phyloP scores from a whole-genome alignment of 768 basidiomycete genomes.

The Mycena amicta region DNA sequence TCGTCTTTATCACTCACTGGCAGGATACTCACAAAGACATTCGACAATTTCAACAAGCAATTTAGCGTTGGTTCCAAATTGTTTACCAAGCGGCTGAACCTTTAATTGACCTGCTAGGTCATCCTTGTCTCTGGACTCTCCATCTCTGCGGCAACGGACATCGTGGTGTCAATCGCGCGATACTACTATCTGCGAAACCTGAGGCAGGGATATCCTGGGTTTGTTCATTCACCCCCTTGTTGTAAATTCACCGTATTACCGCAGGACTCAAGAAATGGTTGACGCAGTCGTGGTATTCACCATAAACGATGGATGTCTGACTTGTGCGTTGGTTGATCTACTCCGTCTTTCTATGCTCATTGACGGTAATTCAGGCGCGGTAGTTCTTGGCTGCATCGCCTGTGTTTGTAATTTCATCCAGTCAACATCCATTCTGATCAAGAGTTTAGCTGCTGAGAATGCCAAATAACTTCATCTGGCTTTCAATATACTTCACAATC shows the following conservation, averaged over 20 bases:
- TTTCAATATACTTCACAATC: not conserved
- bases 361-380: not conserved
- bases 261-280: conserved; percentile 1
- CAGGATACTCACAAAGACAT: not conserved
- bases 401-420: not conserved
- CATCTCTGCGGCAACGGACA: not conserved
- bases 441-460: not conserved
- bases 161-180: not conserved
- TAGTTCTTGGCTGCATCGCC: not conserved
- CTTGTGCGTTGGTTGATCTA: not conserved
- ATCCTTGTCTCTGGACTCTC: not conserved
- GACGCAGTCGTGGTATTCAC: not conserved
- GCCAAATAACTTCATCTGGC: not conserved
- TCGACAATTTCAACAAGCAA: not conserved
- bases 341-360: not conserved
- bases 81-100: not conserved
- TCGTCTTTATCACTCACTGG: not conserved
- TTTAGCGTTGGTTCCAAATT: not conserved
- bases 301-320: not conserved
- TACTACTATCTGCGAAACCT: not conserved
- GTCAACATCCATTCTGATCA: too few relatives aligned
- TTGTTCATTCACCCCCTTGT: not conserved
- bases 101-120: not conserved
- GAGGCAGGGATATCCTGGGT: not conserved
- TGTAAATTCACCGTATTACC: not conserved